phyloP scores from a whole-genome alignment of 768 basidiomycete genomes.

The Termitomyces sp. region DNA sequence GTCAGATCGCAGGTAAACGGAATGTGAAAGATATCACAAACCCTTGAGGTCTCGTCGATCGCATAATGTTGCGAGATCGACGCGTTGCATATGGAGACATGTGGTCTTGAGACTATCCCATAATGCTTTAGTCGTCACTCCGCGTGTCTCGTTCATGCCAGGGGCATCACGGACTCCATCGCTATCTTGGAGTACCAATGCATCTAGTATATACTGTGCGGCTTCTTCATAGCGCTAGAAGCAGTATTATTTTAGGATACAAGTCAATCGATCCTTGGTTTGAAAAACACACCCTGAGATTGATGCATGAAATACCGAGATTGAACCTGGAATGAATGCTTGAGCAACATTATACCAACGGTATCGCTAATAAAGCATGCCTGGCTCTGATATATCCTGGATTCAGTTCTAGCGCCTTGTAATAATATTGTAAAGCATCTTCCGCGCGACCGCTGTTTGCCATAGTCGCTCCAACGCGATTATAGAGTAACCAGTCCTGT shows the following conservation, averaged over 20 bases:
- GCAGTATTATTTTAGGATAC: background rate
- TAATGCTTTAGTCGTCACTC: conserved; percentile 69
- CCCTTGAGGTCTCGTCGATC: conserved; percentile 67
- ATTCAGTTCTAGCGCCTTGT: conserved; percentile 79
- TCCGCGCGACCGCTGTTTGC: conserved; percentile 81
- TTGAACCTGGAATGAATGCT: conserved; percentile 65
- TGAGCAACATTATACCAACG: background rate
- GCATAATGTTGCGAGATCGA: conserved; percentile 73
- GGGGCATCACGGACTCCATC: conserved; percentile 58
- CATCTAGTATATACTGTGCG: conserved; percentile 82
- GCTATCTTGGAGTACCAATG: conserved; percentile 82
- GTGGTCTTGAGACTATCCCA: conserved; percentile 89
- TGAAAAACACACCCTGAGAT: conserved; percentile 57
- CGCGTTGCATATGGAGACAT: conserved; percentile 74
- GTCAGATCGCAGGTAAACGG: background rate
- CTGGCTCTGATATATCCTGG: conserved; percentile 89
- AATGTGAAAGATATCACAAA: conserved; percentile 16
- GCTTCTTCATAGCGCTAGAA: conserved; percentile 80
- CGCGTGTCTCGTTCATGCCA: conserved; percentile 48
- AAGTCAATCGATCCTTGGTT: background rate
- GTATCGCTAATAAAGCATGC: conserved; percentile 27
- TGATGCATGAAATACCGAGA: conserved; percentile 88
- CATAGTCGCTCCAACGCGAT: conserved; percentile 90
- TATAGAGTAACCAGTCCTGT: conserved; percentile 90
- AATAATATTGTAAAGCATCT: conserved; percentile 85